A percentile compares a stretch with the other conserved stretches of the same genome.
Evolutionary conservation across 352 stramenopile species (phyloP).

Genomic region (Globisporangium orthogonon): DNA sequence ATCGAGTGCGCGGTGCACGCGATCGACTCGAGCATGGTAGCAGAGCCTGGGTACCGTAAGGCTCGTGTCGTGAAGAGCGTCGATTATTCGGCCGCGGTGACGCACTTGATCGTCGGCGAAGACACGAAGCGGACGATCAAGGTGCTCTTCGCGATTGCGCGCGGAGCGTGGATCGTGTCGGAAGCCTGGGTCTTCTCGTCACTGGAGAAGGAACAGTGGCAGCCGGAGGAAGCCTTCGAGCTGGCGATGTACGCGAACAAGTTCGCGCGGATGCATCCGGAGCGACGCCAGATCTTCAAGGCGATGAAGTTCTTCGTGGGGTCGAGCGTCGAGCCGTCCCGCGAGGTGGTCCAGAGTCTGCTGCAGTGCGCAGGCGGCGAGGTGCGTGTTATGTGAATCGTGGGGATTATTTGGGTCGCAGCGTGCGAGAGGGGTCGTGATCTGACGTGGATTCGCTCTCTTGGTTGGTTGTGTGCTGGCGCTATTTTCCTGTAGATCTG

Average conservation of each 20-base stretch:
- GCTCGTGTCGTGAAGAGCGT: conserved; percentile 73
- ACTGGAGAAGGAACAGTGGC: conserved; percentile 63
- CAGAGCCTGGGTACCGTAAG: conserved; percentile 43
- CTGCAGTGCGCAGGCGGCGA: conserved; percentile 73
- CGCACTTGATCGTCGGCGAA: conserved; percentile 66
- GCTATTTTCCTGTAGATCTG: conserved; percentile 30
- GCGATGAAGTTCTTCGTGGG: conserved; percentile 66
- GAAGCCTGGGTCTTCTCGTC: conserved; percentile 77
- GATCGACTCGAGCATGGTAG: conserved; percentile 60
- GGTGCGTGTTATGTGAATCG: conserved; percentile 19
- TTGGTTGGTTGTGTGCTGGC: neutral
- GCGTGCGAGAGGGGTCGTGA: neutral
- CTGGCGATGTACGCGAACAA: conserved; percentile 47
- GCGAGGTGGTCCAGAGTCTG: conserved; percentile 63
- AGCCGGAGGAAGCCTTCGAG: conserved; percentile 64
- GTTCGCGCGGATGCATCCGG: conserved; percentile 29
- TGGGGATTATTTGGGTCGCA: too few relatives aligned
- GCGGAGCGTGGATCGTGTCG: conserved; percentile 74
- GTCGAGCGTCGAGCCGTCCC: conserved; percentile 62
- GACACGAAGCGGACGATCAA: conserved; percentile 78
- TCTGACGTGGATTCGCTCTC: neutral
- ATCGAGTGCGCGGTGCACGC: conserved; percentile 75
- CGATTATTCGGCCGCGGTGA: conserved; percentile 64
- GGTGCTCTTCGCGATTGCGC: conserved; percentile 77
- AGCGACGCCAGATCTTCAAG: conserved; percentile 54